phyloP scores from a whole-genome alignment of 2,329 filamentous ascomycete genomes.

The Zymoseptoria brevis region DNA sequence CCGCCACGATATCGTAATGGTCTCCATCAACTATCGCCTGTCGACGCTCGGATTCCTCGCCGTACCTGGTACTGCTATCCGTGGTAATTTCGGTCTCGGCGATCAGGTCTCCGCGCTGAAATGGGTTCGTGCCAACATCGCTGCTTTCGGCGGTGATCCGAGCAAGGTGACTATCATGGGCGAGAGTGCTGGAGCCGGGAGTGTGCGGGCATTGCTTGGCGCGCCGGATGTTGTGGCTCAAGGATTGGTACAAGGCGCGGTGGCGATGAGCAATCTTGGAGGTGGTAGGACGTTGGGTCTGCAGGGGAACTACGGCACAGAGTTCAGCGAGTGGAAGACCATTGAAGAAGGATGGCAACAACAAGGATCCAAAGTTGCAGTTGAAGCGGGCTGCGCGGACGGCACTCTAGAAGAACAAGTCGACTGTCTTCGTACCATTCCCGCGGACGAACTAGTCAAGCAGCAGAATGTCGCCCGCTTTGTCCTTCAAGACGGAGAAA shows the following conservation, averaged over 20 bases:
- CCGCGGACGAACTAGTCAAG: conserved; percentile 35
- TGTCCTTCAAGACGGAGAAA: conserved; percentile 52
- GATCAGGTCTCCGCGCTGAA: conserved; percentile 45
- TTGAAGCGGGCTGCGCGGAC: conserved; percentile 45
- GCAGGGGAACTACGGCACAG: conserved; percentile 48
- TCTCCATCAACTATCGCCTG: conserved; percentile 54
- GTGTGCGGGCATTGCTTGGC: conserved; percentile 47
- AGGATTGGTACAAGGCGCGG: conserved; percentile 36
- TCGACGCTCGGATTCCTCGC: conserved; percentile 53
- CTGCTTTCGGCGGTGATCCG: conserved; percentile 42
- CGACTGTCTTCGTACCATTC: conserved; percentile 45
- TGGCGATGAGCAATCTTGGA: conserved; percentile 47
- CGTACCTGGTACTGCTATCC: conserved; percentile 46
- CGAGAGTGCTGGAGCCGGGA: conserved; percentile 48
- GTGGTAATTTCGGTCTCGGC: conserved; percentile 47
- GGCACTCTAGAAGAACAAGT: conserved; percentile 41
- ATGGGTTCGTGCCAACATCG: conserved; percentile 42
- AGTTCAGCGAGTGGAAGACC: conserved; percentile 53
- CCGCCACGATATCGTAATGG: conserved; percentile 52
- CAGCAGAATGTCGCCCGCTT: conserved; percentile 42
- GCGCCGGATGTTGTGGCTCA: conserved; percentile 42
- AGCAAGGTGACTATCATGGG: conserved; percentile 41
- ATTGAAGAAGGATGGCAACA: conserved; percentile 45
- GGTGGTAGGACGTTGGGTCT: conserved; percentile 51
- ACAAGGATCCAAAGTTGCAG: conserved; percentile 46